A percentile compares a stretch with the other conserved stretches of the same genome.
Conservation (phyloP, 805 yeast genomes). For the Ogataea pini region DNA sequence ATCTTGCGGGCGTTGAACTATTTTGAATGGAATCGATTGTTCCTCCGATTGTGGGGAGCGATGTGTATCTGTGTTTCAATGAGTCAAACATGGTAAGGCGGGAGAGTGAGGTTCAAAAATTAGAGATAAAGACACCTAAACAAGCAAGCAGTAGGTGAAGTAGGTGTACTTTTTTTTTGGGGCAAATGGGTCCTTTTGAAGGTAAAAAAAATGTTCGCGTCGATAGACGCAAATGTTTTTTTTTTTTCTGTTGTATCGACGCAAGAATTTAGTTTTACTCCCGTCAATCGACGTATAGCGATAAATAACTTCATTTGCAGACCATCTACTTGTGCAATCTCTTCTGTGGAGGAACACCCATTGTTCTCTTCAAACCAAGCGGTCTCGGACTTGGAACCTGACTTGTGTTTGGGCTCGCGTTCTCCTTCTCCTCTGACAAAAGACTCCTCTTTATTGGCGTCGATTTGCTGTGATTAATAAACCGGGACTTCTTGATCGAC, state of each 20-base stretch:
- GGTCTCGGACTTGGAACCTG: conserved; percentile 15
- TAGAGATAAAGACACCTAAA: background rate
- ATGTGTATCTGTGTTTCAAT: conserved; percentile 14
- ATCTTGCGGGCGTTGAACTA: conserved; percentile 51
- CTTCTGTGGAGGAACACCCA: conserved; percentile 30
- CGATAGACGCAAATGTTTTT: no score
- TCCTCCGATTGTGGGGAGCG: conserved; percentile 17
- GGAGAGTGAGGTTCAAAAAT: background rate
- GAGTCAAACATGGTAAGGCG: conserved; percentile 19
- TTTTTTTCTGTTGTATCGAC: no score
- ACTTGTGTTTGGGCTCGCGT: background rate
- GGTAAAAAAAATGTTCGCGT: background rate
- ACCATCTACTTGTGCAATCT: conserved; percentile 21
- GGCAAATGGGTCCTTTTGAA: background rate
- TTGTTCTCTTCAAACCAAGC: conserved; percentile 22
- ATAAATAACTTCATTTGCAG: background rate
- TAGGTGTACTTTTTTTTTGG: background rate
- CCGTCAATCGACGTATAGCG: conserved; percentile 1
- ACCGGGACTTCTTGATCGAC: conserved; percentile 50
- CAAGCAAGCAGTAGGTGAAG: background rate
- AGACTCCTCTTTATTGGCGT: conserved; percentile 55
- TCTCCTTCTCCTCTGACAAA: conserved; percentile 20
- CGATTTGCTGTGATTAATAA: conserved; percentile 65
- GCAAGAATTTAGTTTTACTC: background rate
- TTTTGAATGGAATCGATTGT: conserved; percentile 14